Evolutionary conservation across 108 stramenopile genomes (phyloP).

Genomic region (Nitzschia sp.): DNA sequence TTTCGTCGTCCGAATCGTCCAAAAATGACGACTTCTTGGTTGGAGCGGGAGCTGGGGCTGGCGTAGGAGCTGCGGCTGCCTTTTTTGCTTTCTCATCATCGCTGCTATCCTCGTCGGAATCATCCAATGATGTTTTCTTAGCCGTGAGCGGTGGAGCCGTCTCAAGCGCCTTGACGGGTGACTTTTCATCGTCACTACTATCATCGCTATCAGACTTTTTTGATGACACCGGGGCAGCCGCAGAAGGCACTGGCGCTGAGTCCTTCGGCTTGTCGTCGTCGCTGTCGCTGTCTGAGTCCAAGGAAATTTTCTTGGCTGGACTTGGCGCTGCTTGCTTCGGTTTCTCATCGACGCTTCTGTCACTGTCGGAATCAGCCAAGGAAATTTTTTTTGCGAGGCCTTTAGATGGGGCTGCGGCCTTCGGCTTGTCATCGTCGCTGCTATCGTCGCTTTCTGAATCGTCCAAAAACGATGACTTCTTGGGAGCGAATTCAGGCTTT

Average conservation of each 20-base stretch:
- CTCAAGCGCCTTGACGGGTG: background rate
- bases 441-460: background rate
- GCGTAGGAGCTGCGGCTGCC: background rate
- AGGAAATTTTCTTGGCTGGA: conserved; percentile 3
- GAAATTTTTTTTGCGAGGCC: conserved; percentile 8
- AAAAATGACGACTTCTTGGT: conserved; percentile 9
- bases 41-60: background rate
- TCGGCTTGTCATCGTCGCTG: conserved; percentile 5
- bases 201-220: conserved; percentile 19
- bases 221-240: background rate
- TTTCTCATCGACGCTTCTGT: conserved; percentile 2
- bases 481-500: background rate
- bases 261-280: conserved; percentile 4
- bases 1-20: conserved; percentile 6
- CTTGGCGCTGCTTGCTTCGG: no score
- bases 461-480: background rate
- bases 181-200: background rate
- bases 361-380: conserved; percentile 15
- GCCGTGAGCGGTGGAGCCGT: background rate
- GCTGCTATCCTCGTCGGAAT: conserved; percentile 15
- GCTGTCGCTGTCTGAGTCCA: conserved; percentile 17
- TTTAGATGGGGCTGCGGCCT: background rate
- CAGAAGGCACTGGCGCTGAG: background rate
- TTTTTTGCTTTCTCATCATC: conserved; percentile 6
- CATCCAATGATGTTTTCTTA: conserved; percentile 23